These are phyloP conservation scores for Epichloe coenophiala DNA, from an alignment of 2,329 filamentous ascomycete genomes.

Conservation along the genomic window DNA sequence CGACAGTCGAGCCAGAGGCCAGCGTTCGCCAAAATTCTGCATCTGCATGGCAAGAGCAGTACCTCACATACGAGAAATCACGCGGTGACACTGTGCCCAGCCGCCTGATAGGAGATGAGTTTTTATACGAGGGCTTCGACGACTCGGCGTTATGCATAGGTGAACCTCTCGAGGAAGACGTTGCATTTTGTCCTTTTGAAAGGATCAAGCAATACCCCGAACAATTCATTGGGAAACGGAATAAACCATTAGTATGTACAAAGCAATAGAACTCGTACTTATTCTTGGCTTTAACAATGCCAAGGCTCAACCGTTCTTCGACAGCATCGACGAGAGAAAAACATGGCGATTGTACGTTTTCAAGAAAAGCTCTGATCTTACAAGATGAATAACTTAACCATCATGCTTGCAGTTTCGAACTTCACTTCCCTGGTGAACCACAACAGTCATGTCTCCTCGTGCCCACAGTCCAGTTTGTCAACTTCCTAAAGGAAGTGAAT, in stretches of 20 bases:
- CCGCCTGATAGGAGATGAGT: neutral
- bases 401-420: conserved; percentile 43
- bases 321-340: conserved; percentile 42
- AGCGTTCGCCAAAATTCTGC: neutral
- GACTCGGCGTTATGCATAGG: conserved; percentile 12
- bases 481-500: conserved; percentile 54
- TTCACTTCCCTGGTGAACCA: conserved; percentile 37
- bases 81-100: neutral
- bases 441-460: conserved; percentile 52
- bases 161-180: conserved; percentile 11
- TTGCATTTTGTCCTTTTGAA: conserved; percentile 35
- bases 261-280: neutral
- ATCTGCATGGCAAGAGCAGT: conserved; percentile 1
- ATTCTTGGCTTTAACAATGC: neutral
- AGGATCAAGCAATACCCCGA: conserved; percentile 45
- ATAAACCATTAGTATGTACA: conserved; percentile 29
- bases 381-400: neutral
- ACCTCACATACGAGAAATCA: neutral
- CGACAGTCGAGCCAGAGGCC: neutral
- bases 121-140: conserved; percentile 9
- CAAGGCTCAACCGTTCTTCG: conserved; percentile 38
- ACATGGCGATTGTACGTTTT: conserved; percentile 62
- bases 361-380: neutral
- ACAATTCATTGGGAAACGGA: conserved; percentile 41
- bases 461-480: conserved; percentile 48